Evolutionary conservation across 2,329 filamentous ascomycete species (phyloP), one percentile per base, ranked within the genome.

Genomic region (Tolypocladium album): DNA sequence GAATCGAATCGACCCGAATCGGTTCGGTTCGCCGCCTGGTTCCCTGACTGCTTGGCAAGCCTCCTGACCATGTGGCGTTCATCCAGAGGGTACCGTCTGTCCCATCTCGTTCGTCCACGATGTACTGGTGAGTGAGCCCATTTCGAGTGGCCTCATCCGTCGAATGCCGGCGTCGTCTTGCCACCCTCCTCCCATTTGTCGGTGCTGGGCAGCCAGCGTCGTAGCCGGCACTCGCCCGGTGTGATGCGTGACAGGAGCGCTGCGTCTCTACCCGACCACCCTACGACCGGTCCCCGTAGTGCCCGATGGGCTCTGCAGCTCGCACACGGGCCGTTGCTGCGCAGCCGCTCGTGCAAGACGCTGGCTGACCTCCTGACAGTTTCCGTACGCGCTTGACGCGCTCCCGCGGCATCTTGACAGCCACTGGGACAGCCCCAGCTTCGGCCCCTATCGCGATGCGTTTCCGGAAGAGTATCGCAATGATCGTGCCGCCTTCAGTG

Each of bases 51-150:
- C 55, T 31, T 34, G 27, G 38, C 20, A 40, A 42, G n/a, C 20
- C 56, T 57, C 56, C 50, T 55, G 50, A 55, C 50, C 31, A 55
- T 55, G 50, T 36, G 50, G 31, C 9, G 12, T 60, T 42, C 53
- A 52, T 60, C 57, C 61, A 92, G 89, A 92, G 81, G 89, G 89
- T 64, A 92, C 89, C 57, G 86, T 92, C 64, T 92, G 88, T 73
- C 88, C 88, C 67, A 91, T 92, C 71, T 90, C 87, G 67, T 92
- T 92, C 74, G 89, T 92, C 74, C 90, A 90, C 76, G 87, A 92
- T 72, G 84, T 89, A 65, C 78, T 92, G 77, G 89, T 92, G 84
- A 83, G 88, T 76, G 50, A 53, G 50, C 31, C 50, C 31, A 55
- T n/a, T 15, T 22, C 31, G 20, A 53, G 31, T n/a, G 2, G 20